Evolutionary conservation across 208 protist species (phyloP), one percentile per base, ranked within the genome.

Genomic region (Acanthamoeba lenticulata): DNA sequence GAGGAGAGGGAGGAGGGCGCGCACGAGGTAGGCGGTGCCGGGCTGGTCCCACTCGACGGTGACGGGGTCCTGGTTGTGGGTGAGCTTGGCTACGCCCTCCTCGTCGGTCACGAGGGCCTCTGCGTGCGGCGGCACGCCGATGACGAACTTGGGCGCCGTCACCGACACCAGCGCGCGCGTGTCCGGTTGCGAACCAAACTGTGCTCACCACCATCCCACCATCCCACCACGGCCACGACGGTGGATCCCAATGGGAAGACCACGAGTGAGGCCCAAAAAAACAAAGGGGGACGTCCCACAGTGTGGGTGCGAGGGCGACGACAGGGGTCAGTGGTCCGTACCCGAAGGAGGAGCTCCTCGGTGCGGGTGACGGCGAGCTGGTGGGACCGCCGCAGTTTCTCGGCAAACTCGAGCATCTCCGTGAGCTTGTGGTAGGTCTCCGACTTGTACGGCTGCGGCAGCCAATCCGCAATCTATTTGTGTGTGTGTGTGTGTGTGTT

Each of bases 401-500:
- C 57, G 19, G 17, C 67, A 60, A 93, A 93, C 36, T 74, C 57
- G n/a, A 79, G 15, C 27, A 93, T 44, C 88, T 93, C 88, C 13
- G 36, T 72, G 7, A 93, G 45, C 83, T 93, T 93, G 36, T 93
- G 88, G 60, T 93, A 93, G 62, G 36, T 93, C 42, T 93, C 42
- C 4, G 88, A 93, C 27, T n/a, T 6, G 34, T 93, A 93, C 29
- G 88, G 88, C 62, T 77, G 60, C 17, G 62, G 27, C 44, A 79
- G 42, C 88, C 52, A 93, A 42, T 93, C 88, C 24, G 36, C 15
- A 44, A 93, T 93, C 88, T 93, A 7, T 32, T 38, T n/a, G 17
- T 49, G 27, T 15, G 7, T 42, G 36, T 47, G 42, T 27, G 60
- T 38, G 19, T 67, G 60, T 67, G 19, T 1, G 5, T 13, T 38